These are phyloP conservation scores for Achaetomiella virescens DNA, from an alignment of 495 filamentous ascomycete genomes.

Conservation along the genomic window DNA sequence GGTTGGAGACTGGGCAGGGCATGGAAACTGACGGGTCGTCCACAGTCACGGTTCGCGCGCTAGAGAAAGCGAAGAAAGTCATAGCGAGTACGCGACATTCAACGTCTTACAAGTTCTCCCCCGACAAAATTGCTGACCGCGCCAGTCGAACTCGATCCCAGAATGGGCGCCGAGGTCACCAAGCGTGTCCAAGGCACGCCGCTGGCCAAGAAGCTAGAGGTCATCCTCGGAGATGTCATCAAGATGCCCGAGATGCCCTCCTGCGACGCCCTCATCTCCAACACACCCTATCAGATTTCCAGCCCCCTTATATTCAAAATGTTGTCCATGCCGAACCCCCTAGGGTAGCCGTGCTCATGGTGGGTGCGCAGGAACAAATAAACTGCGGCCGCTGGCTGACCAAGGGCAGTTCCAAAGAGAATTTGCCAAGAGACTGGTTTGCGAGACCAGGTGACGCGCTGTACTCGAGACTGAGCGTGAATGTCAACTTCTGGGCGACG, in stretches of 20 bases:
- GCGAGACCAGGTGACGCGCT: constrained; percentile 55
- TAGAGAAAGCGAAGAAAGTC: constrained; percentile 79
- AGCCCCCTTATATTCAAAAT: constrained; percentile 90
- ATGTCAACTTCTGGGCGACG: constrained; percentile 91
- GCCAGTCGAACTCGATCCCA: constrained; percentile 80
- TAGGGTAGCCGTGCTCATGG: constrained; percentile 81
- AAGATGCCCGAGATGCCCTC: constrained; percentile 72
- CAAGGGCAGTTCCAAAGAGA: constrained; percentile 27
- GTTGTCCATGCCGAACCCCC: constrained; percentile 66
- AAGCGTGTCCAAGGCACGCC: constrained; percentile 88
- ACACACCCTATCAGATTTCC: constrained; percentile 93
- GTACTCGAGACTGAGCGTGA: constrained; percentile 80
- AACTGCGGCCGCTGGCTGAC: constrained; percentile 3
- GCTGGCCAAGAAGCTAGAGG: constrained; percentile 69
- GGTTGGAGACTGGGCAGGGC: neutral
- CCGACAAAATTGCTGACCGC: neutral
- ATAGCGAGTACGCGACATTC: constrained; percentile 48
- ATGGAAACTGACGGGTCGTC: neutral
- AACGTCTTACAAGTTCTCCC: neutral
- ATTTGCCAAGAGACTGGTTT: constrained; percentile 30
- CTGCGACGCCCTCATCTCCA: constrained; percentile 88
- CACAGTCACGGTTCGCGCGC: constrained; percentile 78
- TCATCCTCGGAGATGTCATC: constrained; percentile 88
- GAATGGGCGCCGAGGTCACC: constrained; percentile 94
- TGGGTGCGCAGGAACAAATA: constrained; percentile 27